Percentiles rank a stretch among this genome's conserved stretches.
Conservation (phyloP, 352 stramenopile genomes). For the Phytophthora pseudosyringae region DNA sequence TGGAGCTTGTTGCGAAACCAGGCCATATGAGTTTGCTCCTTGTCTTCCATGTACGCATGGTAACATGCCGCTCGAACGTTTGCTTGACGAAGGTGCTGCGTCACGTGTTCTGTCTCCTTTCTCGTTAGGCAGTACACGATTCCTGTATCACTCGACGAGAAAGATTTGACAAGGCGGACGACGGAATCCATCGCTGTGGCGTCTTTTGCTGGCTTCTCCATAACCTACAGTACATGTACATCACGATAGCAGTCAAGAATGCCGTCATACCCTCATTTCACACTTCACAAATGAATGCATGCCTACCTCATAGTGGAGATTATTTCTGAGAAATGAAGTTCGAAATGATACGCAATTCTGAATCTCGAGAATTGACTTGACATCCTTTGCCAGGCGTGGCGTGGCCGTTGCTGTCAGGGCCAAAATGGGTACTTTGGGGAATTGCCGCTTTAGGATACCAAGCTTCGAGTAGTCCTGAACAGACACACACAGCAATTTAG, state of each 20-base stretch:
- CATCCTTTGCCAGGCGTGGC: conserved; percentile 68
- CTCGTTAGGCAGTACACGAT: conserved; percentile 94
- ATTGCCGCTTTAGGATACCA: conserved; percentile 89
- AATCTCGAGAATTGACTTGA: conserved; percentile 81
- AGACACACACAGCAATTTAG: neutral
- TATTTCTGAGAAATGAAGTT: conserved; percentile 91
- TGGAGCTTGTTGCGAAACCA: conserved; percentile 69
- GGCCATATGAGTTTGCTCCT: conserved; percentile 64
- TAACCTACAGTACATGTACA: conserved; percentile 29
- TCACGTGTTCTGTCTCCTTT: conserved; percentile 93
- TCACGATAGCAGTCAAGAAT: neutral
- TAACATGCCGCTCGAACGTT: conserved; percentile 89
- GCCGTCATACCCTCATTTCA: conserved; percentile 2
- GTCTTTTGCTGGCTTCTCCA: conserved; percentile 58
- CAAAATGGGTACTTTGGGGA: conserved; percentile 90
- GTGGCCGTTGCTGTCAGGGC: conserved; percentile 92
- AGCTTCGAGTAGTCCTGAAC: conserved; percentile 93
- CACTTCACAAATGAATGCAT: conserved; percentile 24
- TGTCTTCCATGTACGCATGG: conserved; percentile 83
- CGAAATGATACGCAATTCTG: conserved; percentile 85
- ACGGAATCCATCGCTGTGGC: conserved; percentile 63
- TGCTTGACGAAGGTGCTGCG: conserved; percentile 66
- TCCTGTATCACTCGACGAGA: conserved; percentile 60
- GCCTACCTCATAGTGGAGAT: conserved; percentile 90
- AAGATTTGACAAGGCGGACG: conserved; percentile 79